phyloP scores from a whole-genome alignment of 2,329 filamentous ascomycete genomes.

The Alternaria novae-zelandiae region DNA sequence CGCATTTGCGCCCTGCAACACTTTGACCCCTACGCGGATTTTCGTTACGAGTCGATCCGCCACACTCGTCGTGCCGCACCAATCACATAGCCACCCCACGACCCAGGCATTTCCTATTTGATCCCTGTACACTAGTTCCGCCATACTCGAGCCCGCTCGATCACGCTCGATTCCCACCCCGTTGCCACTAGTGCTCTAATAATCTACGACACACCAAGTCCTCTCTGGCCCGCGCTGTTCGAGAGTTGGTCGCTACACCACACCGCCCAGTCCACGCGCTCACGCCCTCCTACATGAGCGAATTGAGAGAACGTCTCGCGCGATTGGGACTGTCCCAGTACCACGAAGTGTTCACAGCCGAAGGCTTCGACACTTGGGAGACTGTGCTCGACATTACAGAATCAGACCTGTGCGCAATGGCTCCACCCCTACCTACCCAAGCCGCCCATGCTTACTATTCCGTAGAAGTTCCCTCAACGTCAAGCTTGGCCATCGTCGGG shows the following conservation, averaged over 20 bases:
- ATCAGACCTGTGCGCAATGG: slow-evolving; percentile 71
- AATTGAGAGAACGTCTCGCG: slow-evolving; percentile 70
- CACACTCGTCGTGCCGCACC: slow-evolving; percentile 29
- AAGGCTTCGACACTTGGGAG: slow-evolving; percentile 86
- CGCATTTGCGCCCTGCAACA: slow-evolving; percentile 48
- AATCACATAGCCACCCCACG: slow-evolving; percentile 28
- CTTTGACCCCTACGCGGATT: slow-evolving; percentile 42
- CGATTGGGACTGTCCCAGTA: slow-evolving; percentile 83
- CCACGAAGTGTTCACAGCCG: slow-evolving; percentile 72
- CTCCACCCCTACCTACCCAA: slow-evolving; percentile 12
- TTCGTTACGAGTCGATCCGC: slow-evolving; percentile 36
- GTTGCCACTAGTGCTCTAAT: slow-evolving; percentile 32
- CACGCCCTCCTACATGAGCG: slow-evolving; percentile 61
- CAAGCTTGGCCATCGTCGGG: slow-evolving; percentile 80
- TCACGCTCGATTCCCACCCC: slow-evolving; percentile 8
- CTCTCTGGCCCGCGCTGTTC: slow-evolving; percentile 4
- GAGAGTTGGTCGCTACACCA: slow-evolving; percentile 9
- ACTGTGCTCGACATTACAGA: slow-evolving; percentile 84
- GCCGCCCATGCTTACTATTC: slow-evolving; percentile 14
- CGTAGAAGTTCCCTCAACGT: slow-evolving; percentile 74
- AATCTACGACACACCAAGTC: slow-evolving; percentile 57
- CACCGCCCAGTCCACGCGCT: slow-evolving; percentile 6
- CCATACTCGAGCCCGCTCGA: slow-evolving; percentile 16
- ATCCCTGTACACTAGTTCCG: slow-evolving; percentile 34
- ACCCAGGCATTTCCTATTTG: slow-evolving; percentile 40